A percentile compares a stretch with the other conserved stretches of the same genome.
Conservation (phyloP, 2,329 filamentous ascomycete species). For the Furcasterigmium sp. region DNA sequence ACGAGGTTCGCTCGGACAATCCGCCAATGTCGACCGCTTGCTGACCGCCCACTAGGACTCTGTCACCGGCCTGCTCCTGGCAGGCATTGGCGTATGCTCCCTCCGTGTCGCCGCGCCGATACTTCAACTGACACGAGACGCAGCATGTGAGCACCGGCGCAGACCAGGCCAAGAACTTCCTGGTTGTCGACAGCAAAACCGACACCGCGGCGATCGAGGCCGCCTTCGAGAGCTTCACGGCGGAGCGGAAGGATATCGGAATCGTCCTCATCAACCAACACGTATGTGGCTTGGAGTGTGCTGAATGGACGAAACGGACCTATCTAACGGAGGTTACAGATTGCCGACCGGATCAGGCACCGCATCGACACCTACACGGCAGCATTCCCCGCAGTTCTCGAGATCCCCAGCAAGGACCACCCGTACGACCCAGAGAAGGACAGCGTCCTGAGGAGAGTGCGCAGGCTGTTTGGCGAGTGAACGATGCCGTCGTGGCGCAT, state of each 20-base stretch:
- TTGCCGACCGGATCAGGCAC: constrained; percentile 90
- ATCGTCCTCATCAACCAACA: constrained; percentile 98
- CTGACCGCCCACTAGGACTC: constrained; percentile 62
- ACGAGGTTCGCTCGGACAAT: constrained; percentile 66
- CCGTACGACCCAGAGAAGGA: constrained; percentile 99
- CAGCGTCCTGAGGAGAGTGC: constrained; percentile 86
- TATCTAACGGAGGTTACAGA: constrained; percentile 46
- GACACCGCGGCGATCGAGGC: constrained; percentile 82
- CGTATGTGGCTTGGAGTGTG: constrained; percentile 44
- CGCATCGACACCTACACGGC: constrained; percentile 88
- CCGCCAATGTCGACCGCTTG: constrained; percentile 14
- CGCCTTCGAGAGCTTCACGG: constrained; percentile 84
- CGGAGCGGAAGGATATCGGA: constrained; percentile 90
- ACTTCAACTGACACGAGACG: constrained; percentile 7
- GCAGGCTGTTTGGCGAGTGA: constrained; percentile 63
- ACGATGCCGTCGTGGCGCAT: no score
- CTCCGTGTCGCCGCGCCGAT: background rate
- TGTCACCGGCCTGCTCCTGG: constrained; percentile 89
- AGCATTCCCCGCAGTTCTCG: constrained; percentile 91
- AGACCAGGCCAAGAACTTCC: constrained; percentile 93
- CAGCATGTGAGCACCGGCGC: constrained; percentile 89
- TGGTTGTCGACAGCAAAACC: constrained; percentile 92
- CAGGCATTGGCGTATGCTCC: constrained; percentile 77
- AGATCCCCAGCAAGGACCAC: constrained; percentile 98
- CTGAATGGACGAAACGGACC: no score